A percentile compares a stretch with the other conserved stretches of the same genome.
phyloP scores from a whole-genome alignment of 163 green algal species.

The Scenedesmus sp. region DNA sequence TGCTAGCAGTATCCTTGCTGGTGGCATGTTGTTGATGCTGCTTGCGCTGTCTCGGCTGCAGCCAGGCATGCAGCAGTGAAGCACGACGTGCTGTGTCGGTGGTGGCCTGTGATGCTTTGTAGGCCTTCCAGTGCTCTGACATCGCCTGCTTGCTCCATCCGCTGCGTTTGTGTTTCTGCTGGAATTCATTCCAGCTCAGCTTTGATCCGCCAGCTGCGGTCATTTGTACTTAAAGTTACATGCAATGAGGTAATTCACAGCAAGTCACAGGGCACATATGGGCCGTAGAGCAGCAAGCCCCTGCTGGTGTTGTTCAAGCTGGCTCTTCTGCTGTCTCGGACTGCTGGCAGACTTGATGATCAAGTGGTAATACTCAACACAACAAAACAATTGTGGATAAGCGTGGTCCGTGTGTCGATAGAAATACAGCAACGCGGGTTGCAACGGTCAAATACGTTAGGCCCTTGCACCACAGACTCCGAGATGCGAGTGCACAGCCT shows the following conservation, averaged over 20 bases:
- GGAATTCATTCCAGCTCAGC: conserved; percentile 42
- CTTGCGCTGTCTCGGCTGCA: neutral
- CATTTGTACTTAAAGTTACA: neutral
- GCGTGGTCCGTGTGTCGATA: neutral
- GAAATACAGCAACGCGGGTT: no score
- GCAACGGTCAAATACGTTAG: conserved; percentile 15
- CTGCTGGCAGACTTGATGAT: neutral
- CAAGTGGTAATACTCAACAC: no score
- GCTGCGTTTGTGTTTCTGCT: conserved; percentile 34
- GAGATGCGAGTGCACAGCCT: no score
- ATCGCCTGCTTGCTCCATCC: conserved; percentile 50
- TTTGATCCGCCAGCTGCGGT: neutral
- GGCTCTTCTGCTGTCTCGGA: neutral
- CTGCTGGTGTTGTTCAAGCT: neutral
- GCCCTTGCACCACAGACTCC: no score
- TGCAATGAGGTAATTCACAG: no score
- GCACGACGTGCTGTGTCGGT: neutral
- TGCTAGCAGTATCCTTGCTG: neutral
- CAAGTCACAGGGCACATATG: neutral
- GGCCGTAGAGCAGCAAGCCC: neutral
- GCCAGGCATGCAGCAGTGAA: neutral
- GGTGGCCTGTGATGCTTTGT: conserved; percentile 9
- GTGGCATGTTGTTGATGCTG: neutral
- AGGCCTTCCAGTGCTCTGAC: conserved; percentile 16
- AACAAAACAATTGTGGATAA: no score